A percentile compares a stretch with the other conserved stretches of the same genome.
Conservation (phyloP, 2,329 filamentous ascomycete genomes). For the Esteya vermicola region DNA sequence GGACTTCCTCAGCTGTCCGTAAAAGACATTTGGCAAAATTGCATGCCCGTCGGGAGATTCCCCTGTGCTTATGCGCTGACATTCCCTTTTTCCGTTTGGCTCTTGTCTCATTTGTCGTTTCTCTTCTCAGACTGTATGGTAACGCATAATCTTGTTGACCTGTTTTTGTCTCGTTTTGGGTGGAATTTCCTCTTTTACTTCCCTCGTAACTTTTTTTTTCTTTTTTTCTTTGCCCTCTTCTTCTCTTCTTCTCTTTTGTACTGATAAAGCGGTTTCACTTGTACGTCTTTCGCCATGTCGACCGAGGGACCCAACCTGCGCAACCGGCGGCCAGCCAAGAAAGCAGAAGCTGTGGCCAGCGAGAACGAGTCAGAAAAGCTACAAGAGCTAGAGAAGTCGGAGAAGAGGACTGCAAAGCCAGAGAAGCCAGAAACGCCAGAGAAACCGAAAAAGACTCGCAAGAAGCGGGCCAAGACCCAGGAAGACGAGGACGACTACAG, state of each 20-base stretch:
- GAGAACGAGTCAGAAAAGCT: no score
- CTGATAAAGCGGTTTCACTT: background rate
- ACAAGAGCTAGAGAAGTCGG: background rate
- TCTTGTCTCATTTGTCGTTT: no score
- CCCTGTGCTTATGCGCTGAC: no score
- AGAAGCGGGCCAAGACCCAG: constrained; percentile 14
- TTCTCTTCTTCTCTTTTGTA: background rate
- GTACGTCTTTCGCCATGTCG: background rate
- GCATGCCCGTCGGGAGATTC: no score
- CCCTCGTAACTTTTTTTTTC: no score
- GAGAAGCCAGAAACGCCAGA: background rate
- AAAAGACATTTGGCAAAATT: background rate
- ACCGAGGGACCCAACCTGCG: background rate
- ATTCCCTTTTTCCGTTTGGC: no score
- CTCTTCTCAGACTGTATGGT: no score
- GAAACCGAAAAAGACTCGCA: constrained; percentile 8
- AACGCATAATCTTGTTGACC: no score
- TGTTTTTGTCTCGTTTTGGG: background rate
- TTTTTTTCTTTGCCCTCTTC: background rate
- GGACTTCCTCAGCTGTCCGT: no score
- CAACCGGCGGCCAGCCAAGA: constrained; percentile 1
- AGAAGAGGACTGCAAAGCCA: background rate
- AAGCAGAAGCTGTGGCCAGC: no score
- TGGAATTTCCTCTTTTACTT: no score
- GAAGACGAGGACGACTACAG: constrained; percentile 50